Evolutionary conservation across 805 yeast genomes (phyloP), one percentile per base, ranked within the genome.

Genomic region (Metschnikowia lochheadii): DNA sequence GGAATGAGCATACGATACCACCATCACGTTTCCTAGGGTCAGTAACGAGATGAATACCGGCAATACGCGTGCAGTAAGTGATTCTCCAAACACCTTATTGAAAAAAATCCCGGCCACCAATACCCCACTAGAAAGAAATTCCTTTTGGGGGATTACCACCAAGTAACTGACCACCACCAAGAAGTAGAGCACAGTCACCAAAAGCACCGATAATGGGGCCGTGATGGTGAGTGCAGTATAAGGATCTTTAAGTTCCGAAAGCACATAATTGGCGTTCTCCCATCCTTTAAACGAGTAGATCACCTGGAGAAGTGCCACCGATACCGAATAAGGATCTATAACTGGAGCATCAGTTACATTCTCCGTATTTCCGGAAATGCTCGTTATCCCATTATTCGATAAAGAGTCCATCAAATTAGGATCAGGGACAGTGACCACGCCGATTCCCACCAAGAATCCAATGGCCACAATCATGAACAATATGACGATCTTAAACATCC

Each of bases 201-300:
- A 56, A 1, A 74, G 56, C 11, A 83, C 81, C 3, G 87, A 83
- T 17, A 77, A 59, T 0, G 87, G 83, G 1, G 87, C 87, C 0
- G 85, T 83, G 3, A 79, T 66, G n/a, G 78, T 75, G 48, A 82
- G 69, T 0, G 84, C 82, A 32, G 75, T 72, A 40, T 74, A 73
- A 0, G 88, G 88, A 55, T 82, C 72, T 15, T 72, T 70, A 40
- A 83, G 75, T 56, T 83, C 87, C 52, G 77, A 76, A 46, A 83
- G 65, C 0, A 83, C 88, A 55, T 81, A 78, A 59, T 83, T 83
- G 40, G 83, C 84, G 56, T 83, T 83, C 55, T 83, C 87, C 87
- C 87, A 83, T 5, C 88, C 88, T 52, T 82, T 78, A 64, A 81
- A 83, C 0, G 87, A 81, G 59, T 82, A 83, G 13, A 83, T 79